A percentile compares a stretch with the other conserved stretches of the same genome.
Conservation (phyloP, 2,329 filamentous ascomycete genomes). For the Colletotrichum sp. region DNA sequence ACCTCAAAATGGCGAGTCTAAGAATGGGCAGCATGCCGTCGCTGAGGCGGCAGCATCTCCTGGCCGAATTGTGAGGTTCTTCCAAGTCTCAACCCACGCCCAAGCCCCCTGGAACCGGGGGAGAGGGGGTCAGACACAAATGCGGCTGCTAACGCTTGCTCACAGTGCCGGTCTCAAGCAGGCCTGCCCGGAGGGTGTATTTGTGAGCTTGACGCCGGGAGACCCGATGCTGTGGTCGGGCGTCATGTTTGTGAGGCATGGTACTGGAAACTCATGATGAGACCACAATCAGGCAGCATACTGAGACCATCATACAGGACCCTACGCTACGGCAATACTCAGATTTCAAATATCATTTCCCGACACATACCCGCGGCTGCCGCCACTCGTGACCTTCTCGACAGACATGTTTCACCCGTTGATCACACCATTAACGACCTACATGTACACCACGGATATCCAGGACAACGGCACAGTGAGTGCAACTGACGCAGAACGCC, state of each 20-base stretch:
- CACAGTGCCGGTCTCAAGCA: conserved; percentile 79
- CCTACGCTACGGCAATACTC: conserved; percentile 85
- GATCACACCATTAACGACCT: conserved; percentile 90
- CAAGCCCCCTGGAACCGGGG: conserved; percentile 6
- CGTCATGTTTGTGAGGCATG: conserved; percentile 89
- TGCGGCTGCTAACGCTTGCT: conserved; percentile 5
- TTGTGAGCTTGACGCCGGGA: conserved; percentile 81
- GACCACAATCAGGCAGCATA: not conserved
- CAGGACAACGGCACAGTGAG: conserved; percentile 79
- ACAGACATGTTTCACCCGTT: conserved; percentile 96
- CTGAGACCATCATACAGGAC: conserved; percentile 60
- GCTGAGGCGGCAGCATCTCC: conserved; percentile 75
- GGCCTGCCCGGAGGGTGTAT: conserved; percentile 84
- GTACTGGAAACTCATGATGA: conserved; percentile 48
- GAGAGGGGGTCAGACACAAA: conserved; percentile 25
- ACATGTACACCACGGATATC: conserved; percentile 85
- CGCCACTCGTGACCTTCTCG: conserved; percentile 85
- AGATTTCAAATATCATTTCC: conserved; percentile 92
- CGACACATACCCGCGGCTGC: conserved; percentile 75
- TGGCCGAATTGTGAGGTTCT: conserved; percentile 75
- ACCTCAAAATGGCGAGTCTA: conserved; percentile 44
- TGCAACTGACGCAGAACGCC: conserved; percentile 79
- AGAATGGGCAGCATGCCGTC: conserved; percentile 55
- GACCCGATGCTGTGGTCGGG: conserved; percentile 86
- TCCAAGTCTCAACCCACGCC: not conserved